phyloP scores from a whole-genome alignment of 768 basidiomycete genomes.

The Amylocystis lapponica region DNA sequence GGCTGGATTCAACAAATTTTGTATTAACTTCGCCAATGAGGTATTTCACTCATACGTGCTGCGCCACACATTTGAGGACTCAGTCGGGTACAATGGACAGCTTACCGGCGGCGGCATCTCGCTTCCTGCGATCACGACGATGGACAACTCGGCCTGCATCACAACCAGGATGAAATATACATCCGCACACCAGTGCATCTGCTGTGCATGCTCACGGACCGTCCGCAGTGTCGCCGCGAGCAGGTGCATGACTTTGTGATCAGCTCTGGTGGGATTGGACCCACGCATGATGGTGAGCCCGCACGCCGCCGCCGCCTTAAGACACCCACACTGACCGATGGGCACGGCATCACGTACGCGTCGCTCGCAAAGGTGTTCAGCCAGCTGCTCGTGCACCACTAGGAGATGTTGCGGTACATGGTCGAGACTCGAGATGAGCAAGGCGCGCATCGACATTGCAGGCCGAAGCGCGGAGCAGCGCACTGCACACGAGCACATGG shows the following conservation, averaged over 20 bases:
- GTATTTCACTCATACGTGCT: conserved; percentile 72
- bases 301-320: too few relatives aligned
- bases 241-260: conserved; percentile 91
- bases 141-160: conserved; percentile 82
- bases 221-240: too few relatives aligned
- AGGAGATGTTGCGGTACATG: conserved; percentile 76
- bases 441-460: conserved; percentile 46
- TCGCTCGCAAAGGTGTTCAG: conserved; percentile 83
- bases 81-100: conserved; percentile 55
- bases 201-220: too few relatives aligned
- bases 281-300: conserved; percentile 82
- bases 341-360: conserved; percentile 78
- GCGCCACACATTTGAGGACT: conserved; percentile 69
- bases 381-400: conserved; percentile 63
- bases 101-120: conserved; percentile 60
- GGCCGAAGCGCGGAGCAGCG: conserved; percentile 71
- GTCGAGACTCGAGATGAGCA: conserved; percentile 49
- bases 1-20: conserved; percentile 82
- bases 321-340: background rate
- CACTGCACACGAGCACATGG: conserved; percentile 81
- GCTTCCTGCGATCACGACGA: conserved; percentile 58
- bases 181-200: too few relatives aligned
- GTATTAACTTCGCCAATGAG: conserved; percentile 82
- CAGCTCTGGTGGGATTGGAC: conserved; percentile 87
- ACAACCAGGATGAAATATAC: too few relatives aligned